phyloP scores from a whole-genome alignment of 176 grass and related monocot genomes.

The Aegilops sharonensis region DNA sequence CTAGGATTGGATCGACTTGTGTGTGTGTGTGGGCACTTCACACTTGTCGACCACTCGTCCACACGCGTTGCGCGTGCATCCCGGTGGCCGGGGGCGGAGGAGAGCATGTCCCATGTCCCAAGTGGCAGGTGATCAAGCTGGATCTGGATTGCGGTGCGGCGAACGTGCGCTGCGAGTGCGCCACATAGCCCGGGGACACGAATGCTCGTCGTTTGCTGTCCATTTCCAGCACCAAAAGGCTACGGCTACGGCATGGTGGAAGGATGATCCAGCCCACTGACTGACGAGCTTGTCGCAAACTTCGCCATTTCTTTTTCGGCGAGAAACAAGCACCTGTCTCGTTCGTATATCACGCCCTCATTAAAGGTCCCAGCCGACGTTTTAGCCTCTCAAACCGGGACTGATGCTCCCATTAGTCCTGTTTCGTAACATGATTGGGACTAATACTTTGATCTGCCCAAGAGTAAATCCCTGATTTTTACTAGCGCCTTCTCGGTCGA shows the following conservation, averaged over 20 bases:
- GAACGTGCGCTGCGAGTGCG: not conserved
- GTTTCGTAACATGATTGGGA: too few species aligned
- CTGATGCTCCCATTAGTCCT: too few species aligned
- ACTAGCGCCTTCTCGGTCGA: too few species aligned
- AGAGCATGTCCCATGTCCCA: not conserved
- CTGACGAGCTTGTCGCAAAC: not conserved
- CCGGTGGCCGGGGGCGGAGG: not conserved
- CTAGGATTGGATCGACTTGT: not conserved
- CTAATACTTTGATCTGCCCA: too few species aligned
- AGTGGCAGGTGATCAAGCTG: not conserved
- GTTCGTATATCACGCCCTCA: too few species aligned
- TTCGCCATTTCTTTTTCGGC: not conserved
- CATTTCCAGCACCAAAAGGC: not conserved
- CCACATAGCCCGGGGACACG: not conserved
- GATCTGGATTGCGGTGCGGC: not conserved
- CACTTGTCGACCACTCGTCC: not conserved
- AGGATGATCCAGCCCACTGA: slow-evolving; percentile 12
- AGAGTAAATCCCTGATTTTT: too few species aligned
- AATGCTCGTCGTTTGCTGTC: slow-evolving; percentile 16
- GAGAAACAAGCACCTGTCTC: not conserved
- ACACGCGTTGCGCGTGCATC: not conserved
- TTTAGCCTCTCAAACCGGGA: too few species aligned
- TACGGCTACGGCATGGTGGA: slow-evolving; percentile 10
- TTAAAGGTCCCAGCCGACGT: too few species aligned
- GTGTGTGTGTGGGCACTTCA: not conserved